Evolutionary conservation across 352 stramenopile species (phyloP), one percentile per base, ranked within the genome.

Genomic region (Pythium dissotocum): DNA sequence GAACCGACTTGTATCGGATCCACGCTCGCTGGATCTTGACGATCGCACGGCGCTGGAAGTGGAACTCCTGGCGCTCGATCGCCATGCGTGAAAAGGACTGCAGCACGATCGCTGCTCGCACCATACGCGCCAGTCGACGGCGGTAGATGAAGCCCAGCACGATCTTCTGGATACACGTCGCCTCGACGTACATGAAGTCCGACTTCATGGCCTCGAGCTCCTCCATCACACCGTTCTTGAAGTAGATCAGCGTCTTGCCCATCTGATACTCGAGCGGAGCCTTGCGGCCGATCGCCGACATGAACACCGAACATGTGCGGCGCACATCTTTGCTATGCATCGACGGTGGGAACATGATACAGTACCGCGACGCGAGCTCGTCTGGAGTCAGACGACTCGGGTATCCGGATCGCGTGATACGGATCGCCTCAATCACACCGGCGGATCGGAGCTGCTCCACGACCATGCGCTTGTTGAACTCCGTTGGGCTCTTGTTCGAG

Each of bases 211-310:
- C 88, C 76, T 99, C 96, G 16, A 98, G 82, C 67, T 92, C 83
- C 76, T 99, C 96, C 76, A 98, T 91, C 32, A 97, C 93, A 57
- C 95, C 95, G 55, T 94, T 93, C 77, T 97, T 96, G 78, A 98
- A 98, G 83, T 98, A 99, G 21, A 98, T 87, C 18, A 96, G 84
- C n/a, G 91, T 98, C 70, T 98, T 98, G 40, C 89, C 89, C 82
- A 96, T 95, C 61, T 96, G 89, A 53, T 92, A 96, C 70, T 96
- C 89, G 18, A 96, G 68, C 7, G 88, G 88, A 12, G 87, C 83
- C 73, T 93, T 90, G 24, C 87, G 85, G 24, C 88, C 89, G 46
- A 95, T 94, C 14, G 85, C 85, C 14, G 70, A 73, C 87, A 96
- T 94, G 68, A 96, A 94, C 26, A 88, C 70, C 8, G 70, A 81